Evolutionary conservation across 192 early-diverging fungal species (phyloP).

Genomic region (Entomortierella chlamydospora): DNA sequence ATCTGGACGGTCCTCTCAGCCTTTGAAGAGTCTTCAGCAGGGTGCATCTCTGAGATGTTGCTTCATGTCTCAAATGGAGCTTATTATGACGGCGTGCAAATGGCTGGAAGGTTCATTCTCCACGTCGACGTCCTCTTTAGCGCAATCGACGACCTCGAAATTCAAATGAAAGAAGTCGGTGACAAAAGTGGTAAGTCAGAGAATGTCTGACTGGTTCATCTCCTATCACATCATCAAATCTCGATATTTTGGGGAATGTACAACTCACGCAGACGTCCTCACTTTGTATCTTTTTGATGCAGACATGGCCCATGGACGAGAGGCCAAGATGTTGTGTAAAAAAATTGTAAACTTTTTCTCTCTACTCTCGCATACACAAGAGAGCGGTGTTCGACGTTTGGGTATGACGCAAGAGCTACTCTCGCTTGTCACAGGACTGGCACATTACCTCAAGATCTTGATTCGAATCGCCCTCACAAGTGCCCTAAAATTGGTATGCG

Average conservation of each 20-base stretch:
- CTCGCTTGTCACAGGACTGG: constrained; percentile 88
- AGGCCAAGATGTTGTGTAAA: constrained; percentile 96
- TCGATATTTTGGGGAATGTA: too few species aligned
- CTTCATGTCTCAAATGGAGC: constrained; percentile 88
- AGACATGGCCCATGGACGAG: constrained; percentile 80
- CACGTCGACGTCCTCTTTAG: constrained; percentile 94
- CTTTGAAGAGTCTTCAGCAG: constrained; percentile 96
- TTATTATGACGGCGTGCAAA: constrained; percentile 83
- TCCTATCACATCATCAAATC: too few species aligned
- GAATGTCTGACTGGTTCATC: too few species aligned
- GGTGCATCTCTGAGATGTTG: constrained; percentile 96
- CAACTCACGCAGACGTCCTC: not conserved
- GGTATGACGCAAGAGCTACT: constrained; percentile 90
- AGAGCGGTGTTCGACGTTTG: constrained; percentile 62
- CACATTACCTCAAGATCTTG: constrained; percentile 92
- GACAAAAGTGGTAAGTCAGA: constrained; percentile 66
- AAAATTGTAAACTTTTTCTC: constrained; percentile 97
- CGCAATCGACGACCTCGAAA: constrained; percentile 89
- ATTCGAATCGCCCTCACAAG: constrained; percentile 91
- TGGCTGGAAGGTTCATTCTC: constrained; percentile 87
- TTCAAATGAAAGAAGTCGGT: constrained; percentile 71
- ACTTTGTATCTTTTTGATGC: not conserved
- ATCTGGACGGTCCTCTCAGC: constrained; percentile 93
- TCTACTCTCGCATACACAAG: constrained; percentile 80
- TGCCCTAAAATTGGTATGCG: constrained; percentile 86